phyloP scores from a whole-genome alignment of 2,329 filamentous ascomycete species.

The Coniochaeta ligniaria region DNA sequence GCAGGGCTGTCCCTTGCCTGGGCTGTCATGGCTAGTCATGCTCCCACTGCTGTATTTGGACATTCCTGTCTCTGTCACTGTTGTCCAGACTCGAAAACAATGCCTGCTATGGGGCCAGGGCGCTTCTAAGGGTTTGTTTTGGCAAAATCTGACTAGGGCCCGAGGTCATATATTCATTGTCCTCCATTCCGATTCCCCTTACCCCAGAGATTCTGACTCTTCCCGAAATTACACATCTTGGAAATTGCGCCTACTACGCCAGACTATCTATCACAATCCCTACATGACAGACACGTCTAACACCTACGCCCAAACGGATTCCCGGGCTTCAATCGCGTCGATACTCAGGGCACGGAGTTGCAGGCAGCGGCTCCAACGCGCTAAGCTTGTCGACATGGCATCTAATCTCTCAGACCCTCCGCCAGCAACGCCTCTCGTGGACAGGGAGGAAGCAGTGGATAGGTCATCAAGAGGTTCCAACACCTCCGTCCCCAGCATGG shows the following conservation, averaged over 20 bases:
- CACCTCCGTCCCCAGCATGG: conserved; percentile 38
- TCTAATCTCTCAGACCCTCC: neutral
- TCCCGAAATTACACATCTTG: neutral
- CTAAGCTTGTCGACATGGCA: neutral
- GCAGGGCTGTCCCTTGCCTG: neutral
- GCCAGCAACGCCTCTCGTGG: neutral
- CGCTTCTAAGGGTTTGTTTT: neutral
- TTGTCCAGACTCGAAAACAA: neutral
- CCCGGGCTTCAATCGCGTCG: neutral
- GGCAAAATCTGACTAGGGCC: neutral
- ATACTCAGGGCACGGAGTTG: neutral
- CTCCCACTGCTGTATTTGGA: neutral
- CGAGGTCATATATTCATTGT: neutral
- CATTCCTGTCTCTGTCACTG: neutral
- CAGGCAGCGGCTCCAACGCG: neutral
- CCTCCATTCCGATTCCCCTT: neutral
- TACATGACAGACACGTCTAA: neutral
- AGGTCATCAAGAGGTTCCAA: conserved; percentile 39
- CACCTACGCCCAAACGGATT: neutral
- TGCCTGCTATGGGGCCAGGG: neutral
- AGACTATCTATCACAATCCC: neutral
- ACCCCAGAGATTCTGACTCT: neutral
- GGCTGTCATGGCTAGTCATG: neutral
- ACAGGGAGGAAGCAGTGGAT: conserved; percentile 14
- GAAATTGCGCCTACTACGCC: neutral